Conservation (phyloP, 768 basidiomycete genomes). For the Lactarius sanguifluus region DNA sequence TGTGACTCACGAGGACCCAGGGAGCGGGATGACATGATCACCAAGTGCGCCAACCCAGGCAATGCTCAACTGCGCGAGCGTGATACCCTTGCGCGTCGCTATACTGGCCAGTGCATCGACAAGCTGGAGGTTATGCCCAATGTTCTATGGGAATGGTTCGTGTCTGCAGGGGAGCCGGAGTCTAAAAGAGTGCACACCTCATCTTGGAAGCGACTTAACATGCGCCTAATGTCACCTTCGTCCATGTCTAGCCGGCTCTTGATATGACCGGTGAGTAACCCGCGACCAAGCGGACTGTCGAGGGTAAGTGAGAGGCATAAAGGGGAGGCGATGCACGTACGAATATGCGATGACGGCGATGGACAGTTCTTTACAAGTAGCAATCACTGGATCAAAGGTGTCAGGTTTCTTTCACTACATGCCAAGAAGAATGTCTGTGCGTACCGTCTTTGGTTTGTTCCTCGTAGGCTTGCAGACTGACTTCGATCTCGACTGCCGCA, state of each 20-base stretch:
- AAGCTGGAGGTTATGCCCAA: conserved; percentile 43
- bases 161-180: conserved; percentile 15
- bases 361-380: conserved; percentile 51
- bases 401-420: neutral
- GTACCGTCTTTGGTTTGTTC: conserved; percentile 48
- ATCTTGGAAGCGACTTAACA: conserved; percentile 40
- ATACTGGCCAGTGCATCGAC: conserved; percentile 43
- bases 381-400: conserved; percentile 41
- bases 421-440: conserved; percentile 8
- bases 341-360: conserved; percentile 60
- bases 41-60: conserved; percentile 43
- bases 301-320: conserved; percentile 1
- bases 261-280: conserved; percentile 52
- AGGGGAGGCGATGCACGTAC: conserved; percentile 30
- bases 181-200: conserved; percentile 32
- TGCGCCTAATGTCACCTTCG: conserved; percentile 39
- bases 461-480: conserved; percentile 62
- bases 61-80: conserved; percentile 42
- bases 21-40: conserved; percentile 46
- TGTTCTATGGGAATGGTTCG: conserved; percentile 34
- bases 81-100: conserved; percentile 44
- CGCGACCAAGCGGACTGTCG: conserved; percentile 51
- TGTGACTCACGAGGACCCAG: conserved; percentile 44
- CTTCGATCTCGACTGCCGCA: conserved; percentile 66
- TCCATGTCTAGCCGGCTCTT: conserved; percentile 39